Evolutionary conservation across 306 rosid genomes (phyloP).

Genomic region (Citrullus amarus): DNA sequence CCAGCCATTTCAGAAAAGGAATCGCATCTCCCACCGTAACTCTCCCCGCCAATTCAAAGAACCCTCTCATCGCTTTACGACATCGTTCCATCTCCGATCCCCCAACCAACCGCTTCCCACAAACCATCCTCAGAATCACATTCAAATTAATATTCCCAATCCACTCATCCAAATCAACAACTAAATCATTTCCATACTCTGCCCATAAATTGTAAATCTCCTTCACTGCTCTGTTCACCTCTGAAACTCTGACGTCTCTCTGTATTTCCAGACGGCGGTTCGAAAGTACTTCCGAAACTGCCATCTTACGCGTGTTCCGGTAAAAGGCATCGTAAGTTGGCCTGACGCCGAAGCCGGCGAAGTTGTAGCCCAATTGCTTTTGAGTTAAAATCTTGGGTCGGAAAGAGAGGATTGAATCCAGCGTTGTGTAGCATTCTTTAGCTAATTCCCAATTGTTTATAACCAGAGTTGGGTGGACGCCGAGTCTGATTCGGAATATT

Average conservation of each 20-base stretch:
- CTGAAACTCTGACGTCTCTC: slow-evolving; percentile 14
- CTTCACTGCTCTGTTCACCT: slow-evolving; percentile 17
- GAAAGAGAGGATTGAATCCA: slow-evolving; percentile 18
- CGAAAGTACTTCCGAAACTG: slow-evolving; percentile 25
- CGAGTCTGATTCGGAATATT: slow-evolving; percentile 18
- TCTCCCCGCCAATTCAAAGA: slow-evolving; percentile 16
- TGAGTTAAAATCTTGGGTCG: slow-evolving; percentile 12
- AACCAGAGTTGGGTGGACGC: slow-evolving; percentile 17
- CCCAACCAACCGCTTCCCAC: slow-evolving; percentile 14
- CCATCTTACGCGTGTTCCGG: slow-evolving; percentile 30
- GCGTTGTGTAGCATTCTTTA: slow-evolving; percentile 31
- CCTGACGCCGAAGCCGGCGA: slow-evolving; percentile 24
- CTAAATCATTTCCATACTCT: neutral
- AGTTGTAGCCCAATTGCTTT: slow-evolving; percentile 21
- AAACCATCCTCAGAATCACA: slow-evolving; percentile 27
- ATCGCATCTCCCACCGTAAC: slow-evolving; percentile 26
- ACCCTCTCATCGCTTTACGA: slow-evolving; percentile 11
- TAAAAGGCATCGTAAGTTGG: slow-evolving; percentile 21
- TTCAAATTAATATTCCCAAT: slow-evolving; percentile 31
- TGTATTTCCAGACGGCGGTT: slow-evolving; percentile 22
- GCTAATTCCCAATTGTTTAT: slow-evolving; percentile 26
- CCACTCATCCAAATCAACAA: slow-evolving; percentile 18
- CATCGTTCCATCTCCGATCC: neutral
- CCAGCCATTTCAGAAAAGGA: slow-evolving; percentile 32
- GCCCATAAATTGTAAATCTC: slow-evolving; percentile 17